A percentile compares a stretch with the other conserved stretches of the same genome.
These are phyloP conservation scores for Cadophora sp. DNA, from an alignment of 2,329 filamentous ascomycete species.

Conservation along the genomic window DNA sequence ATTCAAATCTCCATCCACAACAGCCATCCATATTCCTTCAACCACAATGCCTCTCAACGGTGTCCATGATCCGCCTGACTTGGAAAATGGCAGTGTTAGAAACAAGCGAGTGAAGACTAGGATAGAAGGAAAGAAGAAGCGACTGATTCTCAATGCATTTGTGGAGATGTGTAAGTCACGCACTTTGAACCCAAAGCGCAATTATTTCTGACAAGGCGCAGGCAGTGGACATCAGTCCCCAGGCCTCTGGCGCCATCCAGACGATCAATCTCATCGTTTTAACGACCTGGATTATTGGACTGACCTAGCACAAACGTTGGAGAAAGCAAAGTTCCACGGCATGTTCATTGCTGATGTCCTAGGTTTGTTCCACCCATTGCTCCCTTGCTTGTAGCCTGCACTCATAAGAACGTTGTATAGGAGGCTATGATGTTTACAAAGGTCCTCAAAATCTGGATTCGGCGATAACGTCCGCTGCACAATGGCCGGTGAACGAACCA, in stretches of 20 bases:
- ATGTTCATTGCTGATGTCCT: constrained; percentile 72
- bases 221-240: constrained; percentile 56
- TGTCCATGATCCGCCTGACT: background rate
- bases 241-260: constrained; percentile 67
- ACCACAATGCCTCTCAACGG: constrained; percentile 7
- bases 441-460: constrained; percentile 56
- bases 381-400: background rate
- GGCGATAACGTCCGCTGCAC: constrained; percentile 65
- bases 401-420: background rate
- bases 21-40: too few relatives aligned
- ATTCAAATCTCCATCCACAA: too few relatives aligned
- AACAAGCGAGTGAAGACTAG: constrained; percentile 7
- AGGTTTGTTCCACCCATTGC: constrained; percentile 45
- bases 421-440: constrained; percentile 67
- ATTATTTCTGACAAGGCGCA: constrained; percentile 55
- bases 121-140: constrained; percentile 5
- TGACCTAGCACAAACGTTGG: constrained; percentile 62
- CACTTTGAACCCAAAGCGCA: constrained; percentile 42
- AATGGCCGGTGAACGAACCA: constrained; percentile 73
- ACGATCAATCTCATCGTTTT: constrained; percentile 67
- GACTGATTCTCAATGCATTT: constrained; percentile 22
- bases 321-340: constrained; percentile 66
- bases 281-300: constrained; percentile 67
- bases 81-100: background rate
- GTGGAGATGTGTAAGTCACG: constrained; percentile 22